A percentile compares a stretch with the other conserved stretches of the same genome.
phyloP scores from a whole-genome alignment of 441 rosid genomes.

The Hura crepitans region DNA sequence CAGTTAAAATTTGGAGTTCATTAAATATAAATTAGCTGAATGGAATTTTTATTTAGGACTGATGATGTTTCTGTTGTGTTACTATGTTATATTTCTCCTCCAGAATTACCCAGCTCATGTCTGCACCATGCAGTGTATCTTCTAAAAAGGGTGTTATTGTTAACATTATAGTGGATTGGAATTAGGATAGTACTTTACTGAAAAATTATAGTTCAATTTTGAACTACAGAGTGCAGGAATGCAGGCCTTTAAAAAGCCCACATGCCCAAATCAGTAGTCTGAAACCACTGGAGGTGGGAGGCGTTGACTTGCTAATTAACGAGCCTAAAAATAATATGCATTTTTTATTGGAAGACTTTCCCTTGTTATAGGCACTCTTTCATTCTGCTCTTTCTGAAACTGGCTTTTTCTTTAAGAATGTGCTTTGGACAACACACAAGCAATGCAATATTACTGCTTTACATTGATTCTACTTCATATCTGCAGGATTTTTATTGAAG shows the following conservation, averaged over 20 bases:
- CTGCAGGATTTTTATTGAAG: slow-evolving; percentile 47
- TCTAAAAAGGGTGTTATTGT: not conserved
- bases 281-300: not conserved
- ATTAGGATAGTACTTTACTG: not conserved
- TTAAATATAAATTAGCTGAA: too few species aligned
- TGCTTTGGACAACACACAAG: not conserved
- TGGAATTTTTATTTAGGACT: not conserved
- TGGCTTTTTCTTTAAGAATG: not conserved
- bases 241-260: not conserved
- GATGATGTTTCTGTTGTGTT: not conserved
- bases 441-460: not conserved
- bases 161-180: not conserved
- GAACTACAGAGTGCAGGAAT: too few species aligned
- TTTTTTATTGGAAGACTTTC: not conserved
- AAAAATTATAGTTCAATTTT: not conserved
- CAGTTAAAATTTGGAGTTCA: too few species aligned
- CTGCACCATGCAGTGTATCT: not conserved
- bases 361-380: not conserved
- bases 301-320: not conserved
- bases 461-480: not conserved
- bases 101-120: not conserved
- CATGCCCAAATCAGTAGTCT: not conserved
- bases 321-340: not conserved
- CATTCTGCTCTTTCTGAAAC: not conserved
- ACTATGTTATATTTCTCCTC: not conserved